Percentiles rank a stretch among this genome's conserved stretches.
phyloP scores from a whole-genome alignment of 345 rosid genomes.

The Euphorbia pulcherrima region DNA sequence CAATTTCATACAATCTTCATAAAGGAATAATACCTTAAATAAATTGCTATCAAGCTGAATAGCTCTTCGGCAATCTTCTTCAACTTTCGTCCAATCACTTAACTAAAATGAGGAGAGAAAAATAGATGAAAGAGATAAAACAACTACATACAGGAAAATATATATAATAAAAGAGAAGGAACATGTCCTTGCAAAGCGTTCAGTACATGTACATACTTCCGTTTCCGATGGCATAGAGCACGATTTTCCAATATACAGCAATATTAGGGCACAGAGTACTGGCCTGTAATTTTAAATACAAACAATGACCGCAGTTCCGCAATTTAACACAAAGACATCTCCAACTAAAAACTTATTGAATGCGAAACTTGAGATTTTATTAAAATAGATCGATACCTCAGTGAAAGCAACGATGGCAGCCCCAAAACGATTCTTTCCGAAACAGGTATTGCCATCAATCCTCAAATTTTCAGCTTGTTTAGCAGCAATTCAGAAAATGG shows the following conservation, averaged over 20 bases:
- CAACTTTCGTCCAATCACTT: constrained; percentile 83
- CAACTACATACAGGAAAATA: neutral
- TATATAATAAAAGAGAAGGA: neutral
- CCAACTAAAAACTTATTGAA: too few relatives aligned
- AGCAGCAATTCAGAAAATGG: constrained; percentile 35
- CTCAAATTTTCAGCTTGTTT: constrained; percentile 68
- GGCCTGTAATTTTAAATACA: constrained; percentile 44
- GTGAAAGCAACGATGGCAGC: constrained; percentile 95
- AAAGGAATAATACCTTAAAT: constrained; percentile 46
- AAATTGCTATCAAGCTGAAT: constrained; percentile 61
- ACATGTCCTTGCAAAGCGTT: neutral
- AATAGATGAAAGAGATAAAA: neutral
- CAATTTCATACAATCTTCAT: neutral
- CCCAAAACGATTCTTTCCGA: constrained; percentile 54
- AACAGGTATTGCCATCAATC: constrained; percentile 63
- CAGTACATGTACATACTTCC: constrained; percentile 59
- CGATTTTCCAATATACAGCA: constrained; percentile 86
- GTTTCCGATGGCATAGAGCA: constrained; percentile 76
- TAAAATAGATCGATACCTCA: constrained; percentile 38
- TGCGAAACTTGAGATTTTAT: too few relatives aligned
- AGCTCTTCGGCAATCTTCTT: constrained; percentile 77
- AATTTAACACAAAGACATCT: too few relatives aligned
- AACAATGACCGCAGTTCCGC: neutral
- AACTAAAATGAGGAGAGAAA: constrained; percentile 9
- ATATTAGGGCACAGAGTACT: constrained; percentile 78